phyloP scores from a whole-genome alignment of 2,329 filamentous ascomycete genomes.

The Aspergillus thermomutatus region DNA sequence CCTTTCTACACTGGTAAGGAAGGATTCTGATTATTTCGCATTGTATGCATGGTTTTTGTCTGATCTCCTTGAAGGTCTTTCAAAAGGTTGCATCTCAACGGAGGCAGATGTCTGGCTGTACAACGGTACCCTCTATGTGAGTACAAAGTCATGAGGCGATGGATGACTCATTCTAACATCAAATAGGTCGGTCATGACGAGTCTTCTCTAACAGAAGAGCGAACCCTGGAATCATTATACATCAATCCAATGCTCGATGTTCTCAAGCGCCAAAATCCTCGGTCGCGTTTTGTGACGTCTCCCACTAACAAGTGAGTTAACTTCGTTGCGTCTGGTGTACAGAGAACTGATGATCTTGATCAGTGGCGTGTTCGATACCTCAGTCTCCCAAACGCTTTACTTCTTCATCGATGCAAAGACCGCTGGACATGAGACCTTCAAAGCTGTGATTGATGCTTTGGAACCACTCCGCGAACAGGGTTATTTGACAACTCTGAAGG shows the following conservation, averaged over 20 bases:
- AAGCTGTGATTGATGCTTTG: slow-evolving; percentile 54
- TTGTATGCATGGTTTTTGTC: slow-evolving; percentile 14
- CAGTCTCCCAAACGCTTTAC: slow-evolving; percentile 56
- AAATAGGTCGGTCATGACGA: slow-evolving; percentile 54
- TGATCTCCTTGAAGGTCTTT: slow-evolving; percentile 42
- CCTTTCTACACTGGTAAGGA: slow-evolving; percentile 44
- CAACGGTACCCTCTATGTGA: slow-evolving; percentile 53
- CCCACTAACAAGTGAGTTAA: slow-evolving; percentile 48
- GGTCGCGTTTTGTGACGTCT: slow-evolving; percentile 45
- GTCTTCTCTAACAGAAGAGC: slow-evolving; percentile 48
- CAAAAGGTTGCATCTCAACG: slow-evolving; percentile 54
- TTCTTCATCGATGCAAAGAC: slow-evolving; percentile 65
- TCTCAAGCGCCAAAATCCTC: slow-evolving; percentile 55
- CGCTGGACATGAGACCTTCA: slow-evolving; percentile 53
- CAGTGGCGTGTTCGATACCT: slow-evolving; percentile 59
- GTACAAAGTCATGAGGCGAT: slow-evolving; percentile 13
- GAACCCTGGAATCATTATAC: slow-evolving; percentile 58
- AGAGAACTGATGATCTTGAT: neutral
- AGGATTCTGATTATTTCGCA: neutral
- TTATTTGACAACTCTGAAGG: slow-evolving; percentile 53
- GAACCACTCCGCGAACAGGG: slow-evolving; percentile 53
- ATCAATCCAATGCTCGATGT: slow-evolving; percentile 58
- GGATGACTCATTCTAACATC: neutral
- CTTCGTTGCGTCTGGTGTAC: neutral
- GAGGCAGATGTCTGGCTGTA: slow-evolving; percentile 62